Conservation (phyloP, 148 eudicot genomes). For the Rhododendron henanense region DNA sequence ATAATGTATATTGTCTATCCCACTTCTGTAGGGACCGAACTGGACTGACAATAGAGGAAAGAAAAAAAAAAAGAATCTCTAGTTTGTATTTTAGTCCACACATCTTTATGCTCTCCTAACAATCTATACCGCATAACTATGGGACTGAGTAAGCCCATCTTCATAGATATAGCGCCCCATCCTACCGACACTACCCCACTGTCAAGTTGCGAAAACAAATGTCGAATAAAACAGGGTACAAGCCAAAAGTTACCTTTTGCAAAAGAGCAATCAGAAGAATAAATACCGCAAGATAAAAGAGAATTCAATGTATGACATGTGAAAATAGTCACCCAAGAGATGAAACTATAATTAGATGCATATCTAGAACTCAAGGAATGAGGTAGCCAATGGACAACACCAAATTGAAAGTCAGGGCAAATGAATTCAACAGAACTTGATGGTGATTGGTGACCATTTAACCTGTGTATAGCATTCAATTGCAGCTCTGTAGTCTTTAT, state of each 20-base stretch:
- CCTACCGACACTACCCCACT: neutral
- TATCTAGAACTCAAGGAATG: neutral
- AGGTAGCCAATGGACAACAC: neutral
- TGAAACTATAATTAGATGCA: neutral
- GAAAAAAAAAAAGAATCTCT: neutral
- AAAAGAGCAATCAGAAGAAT: neutral
- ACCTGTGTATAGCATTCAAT: constrained; percentile 81
- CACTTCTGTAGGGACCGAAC: neutral
- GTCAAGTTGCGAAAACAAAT: neutral
- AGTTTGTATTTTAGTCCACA: neutral
- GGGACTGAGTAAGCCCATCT: neutral
- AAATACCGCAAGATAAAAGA: neutral
- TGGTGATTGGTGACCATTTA: neutral
- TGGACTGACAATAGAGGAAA: neutral
- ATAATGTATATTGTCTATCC: neutral
- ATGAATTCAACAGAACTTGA: neutral
- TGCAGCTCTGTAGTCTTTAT: constrained; percentile 72
- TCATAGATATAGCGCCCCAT: neutral
- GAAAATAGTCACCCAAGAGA: neutral
- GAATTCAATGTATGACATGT: neutral
- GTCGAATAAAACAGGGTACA: neutral
- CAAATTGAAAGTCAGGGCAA: neutral
- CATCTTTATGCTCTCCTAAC: neutral
- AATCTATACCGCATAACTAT: neutral
- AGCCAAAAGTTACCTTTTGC: neutral